Base-by-base conservation (phyloP, 805 yeast species). In the Saccharomyces mikatae region DNA sequence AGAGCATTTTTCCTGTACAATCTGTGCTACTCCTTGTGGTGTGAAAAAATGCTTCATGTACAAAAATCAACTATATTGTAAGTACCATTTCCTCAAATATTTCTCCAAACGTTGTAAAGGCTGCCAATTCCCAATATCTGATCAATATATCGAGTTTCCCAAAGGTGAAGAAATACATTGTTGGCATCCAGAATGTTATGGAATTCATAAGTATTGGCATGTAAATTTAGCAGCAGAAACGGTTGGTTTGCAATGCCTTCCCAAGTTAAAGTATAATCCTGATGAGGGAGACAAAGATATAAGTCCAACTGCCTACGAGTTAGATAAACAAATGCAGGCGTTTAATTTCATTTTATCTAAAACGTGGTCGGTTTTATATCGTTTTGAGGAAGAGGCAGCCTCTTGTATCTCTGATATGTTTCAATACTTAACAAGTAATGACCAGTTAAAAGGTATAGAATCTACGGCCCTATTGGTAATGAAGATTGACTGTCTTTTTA, bases 171-270 rank as follows among this genome's bases (percentile, higher is more conserved):
- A 85, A 61, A 86, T 87, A 55, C 96, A 91, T 69, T 96, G 89
- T 67, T 94, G 99, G 99, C 99, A 94, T 71, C 98, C 97, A 1
- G 98, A 95, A 68, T 94, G 99, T 74, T 94, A 90, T 67, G 95
- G 95, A 90, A 95, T 94, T 49, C 91, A 87, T 74, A 91, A 91
- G 70, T 91, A 89, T 65, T 94, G 99, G 99, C 90, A 89, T 66
- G 96, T 91, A 22, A 80, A 84, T 54, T 75, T 94, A 24, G 79
- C 86, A 1, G 78, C 86, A 0, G 84, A 79, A 51, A 74, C 80
- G 8, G 78, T 86, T 28, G 91, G 75, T 41, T 71, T 76, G 24
- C 68, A 71, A 3, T 52, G 64, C 1, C 62, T 70, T 32, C 72
- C 71, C 3, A 63, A 58, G 14, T 36, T 63, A 6, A 62, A 60